A percentile compares a stretch with the other conserved stretches of the same genome.
Conservation (phyloP, 2,329 filamentous ascomycete genomes). For the Xylaria sp. region DNA sequence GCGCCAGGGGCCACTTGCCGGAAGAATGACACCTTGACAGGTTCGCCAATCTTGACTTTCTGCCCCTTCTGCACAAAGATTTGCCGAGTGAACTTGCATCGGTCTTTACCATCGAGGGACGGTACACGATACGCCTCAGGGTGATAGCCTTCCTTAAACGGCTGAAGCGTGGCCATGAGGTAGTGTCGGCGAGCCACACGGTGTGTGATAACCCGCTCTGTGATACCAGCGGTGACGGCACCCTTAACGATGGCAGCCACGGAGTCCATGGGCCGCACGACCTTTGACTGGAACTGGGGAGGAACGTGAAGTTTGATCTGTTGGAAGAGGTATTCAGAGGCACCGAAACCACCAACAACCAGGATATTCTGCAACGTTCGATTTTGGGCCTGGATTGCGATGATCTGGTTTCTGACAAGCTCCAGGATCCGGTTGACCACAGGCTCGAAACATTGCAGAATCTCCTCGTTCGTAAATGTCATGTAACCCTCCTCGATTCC, state of each 20-base stretch:
- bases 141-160: conserved; percentile 98
- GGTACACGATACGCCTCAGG: conserved; percentile 97
- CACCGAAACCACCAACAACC: conserved; percentile 96
- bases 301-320: conserved; percentile 98
- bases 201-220: conserved; percentile 91
- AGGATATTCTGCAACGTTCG: conserved; percentile 89
- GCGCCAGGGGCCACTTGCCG: conserved; percentile 94
- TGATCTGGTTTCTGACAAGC: conserved; percentile 95
- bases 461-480: conserved; percentile 99
- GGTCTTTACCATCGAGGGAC: conserved; percentile 91
- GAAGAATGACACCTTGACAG: conserved; percentile 98
- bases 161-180: conserved; percentile 97
- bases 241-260: conserved; percentile 98
- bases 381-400: conserved; percentile 97
- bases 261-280: conserved; percentile 97
- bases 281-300: conserved; percentile 96
- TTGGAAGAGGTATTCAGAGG: conserved; percentile 97
- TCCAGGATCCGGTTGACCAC: conserved; percentile 96
- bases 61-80: conserved; percentile 99
- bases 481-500: conserved; percentile 99
- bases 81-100: conserved; percentile 97
- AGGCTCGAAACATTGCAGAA: conserved; percentile 96
- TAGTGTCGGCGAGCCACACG: conserved; percentile 97
- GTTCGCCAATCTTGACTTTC: conserved; percentile 97
- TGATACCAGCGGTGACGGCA: conserved; percentile 95